Conservation (phyloP, 2,329 filamentous ascomycete genomes). For the Acarospora socialis region DNA sequence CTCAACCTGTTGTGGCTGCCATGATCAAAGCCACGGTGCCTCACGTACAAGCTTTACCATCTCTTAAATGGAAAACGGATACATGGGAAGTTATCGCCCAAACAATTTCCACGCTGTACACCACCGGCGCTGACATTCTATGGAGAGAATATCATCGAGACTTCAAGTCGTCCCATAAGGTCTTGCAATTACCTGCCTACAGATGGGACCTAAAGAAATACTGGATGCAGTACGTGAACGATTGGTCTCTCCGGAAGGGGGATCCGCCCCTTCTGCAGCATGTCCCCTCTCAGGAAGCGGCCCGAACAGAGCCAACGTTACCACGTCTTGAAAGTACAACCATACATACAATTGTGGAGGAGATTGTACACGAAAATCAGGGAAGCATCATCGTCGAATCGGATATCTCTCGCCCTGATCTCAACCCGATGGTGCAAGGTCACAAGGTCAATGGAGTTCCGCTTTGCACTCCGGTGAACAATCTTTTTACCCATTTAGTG, state of each 20-base stretch:
- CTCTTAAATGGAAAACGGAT: conserved; percentile 29
- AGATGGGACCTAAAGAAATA: conserved; percentile 28
- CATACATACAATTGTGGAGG: conserved; percentile 21
- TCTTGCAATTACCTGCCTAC: conserved; percentile 25
- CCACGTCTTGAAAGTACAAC: conserved; percentile 12
- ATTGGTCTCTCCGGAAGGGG: conserved; percentile 10
- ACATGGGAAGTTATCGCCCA: conserved; percentile 28
- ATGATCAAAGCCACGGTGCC: conserved; percentile 54
- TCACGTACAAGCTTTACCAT: conserved; percentile 39
- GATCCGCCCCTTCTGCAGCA: conserved; percentile 2
- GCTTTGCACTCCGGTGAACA: conserved; percentile 16
- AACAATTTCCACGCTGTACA: conserved; percentile 23
- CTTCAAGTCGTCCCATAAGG: conserved; percentile 20
- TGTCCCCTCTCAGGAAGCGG: no score
- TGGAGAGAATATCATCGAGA: conserved; percentile 32
- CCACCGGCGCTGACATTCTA: conserved; percentile 25
- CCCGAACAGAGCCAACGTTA: no score
- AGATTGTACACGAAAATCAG: conserved; percentile 13
- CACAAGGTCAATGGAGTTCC: conserved; percentile 17
- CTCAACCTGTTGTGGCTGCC: conserved; percentile 52
- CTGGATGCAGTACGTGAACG: conserved; percentile 19
- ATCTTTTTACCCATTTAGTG: no score
- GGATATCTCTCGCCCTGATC: conserved; percentile 12
- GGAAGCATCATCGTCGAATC: conserved; percentile 15
- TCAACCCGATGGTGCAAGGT: conserved; percentile 13